Conservation (phyloP, 371 early-diverging fungal genomes). For the Mucor piriformis region DNA sequence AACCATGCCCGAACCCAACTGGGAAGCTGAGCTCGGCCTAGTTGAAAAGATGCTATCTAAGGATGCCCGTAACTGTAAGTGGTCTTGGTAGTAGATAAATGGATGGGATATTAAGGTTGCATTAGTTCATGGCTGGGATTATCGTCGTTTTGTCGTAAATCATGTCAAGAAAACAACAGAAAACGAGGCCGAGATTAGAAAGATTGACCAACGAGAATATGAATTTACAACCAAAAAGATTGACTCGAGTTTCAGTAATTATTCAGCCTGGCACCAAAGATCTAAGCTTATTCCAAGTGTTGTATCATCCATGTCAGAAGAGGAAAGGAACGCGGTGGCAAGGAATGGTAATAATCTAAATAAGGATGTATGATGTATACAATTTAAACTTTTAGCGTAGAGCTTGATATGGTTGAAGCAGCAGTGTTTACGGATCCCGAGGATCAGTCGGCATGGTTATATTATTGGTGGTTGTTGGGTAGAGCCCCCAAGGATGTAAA, state of each 20-base stretch:
- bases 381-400: slow-evolving; percentile 33
- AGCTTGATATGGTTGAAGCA: slow-evolving; percentile 81
- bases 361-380: neutral
- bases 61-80: slow-evolving; percentile 93
- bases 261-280: slow-evolving; percentile 97
- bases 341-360: slow-evolving; percentile 29
- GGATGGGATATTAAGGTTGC: too few species aligned
- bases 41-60: slow-evolving; percentile 76
- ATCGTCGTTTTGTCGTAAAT: slow-evolving; percentile 80
- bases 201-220: slow-evolving; percentile 64
- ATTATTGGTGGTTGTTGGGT: slow-evolving; percentile 88
- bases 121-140: slow-evolving; percentile 95
- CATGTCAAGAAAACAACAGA: slow-evolving; percentile 32
- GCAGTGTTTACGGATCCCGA: slow-evolving; percentile 95
- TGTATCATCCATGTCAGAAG: slow-evolving; percentile 43
- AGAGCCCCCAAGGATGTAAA: slow-evolving; percentile 33
- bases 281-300: slow-evolving; percentile 76
- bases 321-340: slow-evolving; percentile 45
- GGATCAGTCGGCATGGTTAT: slow-evolving; percentile 97
- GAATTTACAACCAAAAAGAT: slow-evolving; percentile 88
- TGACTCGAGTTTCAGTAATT: slow-evolving; percentile 89
- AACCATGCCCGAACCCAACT: slow-evolving; percentile 72
- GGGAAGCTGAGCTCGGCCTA: slow-evolving; percentile 80
- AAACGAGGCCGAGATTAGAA: slow-evolving; percentile 26
- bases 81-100: neutral